Evolutionary conservation across 2,329 filamentous ascomycete species (phyloP).

Genomic region (Verticillium albo-atrum): DNA sequence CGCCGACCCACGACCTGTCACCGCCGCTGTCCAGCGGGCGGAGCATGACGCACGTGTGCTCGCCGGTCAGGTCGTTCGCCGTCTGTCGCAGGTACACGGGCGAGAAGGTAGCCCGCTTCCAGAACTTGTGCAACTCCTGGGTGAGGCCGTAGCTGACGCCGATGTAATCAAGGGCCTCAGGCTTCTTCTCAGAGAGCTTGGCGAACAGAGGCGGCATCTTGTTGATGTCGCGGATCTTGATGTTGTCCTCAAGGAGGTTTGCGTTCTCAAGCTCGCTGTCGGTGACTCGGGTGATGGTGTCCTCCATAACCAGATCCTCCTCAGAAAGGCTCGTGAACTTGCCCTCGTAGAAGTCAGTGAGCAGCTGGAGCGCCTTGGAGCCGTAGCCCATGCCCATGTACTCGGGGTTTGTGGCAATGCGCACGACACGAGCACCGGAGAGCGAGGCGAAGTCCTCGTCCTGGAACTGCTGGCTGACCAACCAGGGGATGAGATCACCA

Average conservation of each 20-base stretch:
- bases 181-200: constrained; percentile 76
- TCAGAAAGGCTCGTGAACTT: constrained; percentile 85
- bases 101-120: constrained; percentile 82
- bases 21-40: constrained; percentile 64
- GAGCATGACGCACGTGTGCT: constrained; percentile 98
- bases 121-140: constrained; percentile 85
- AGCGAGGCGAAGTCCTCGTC: constrained; percentile 93
- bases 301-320: constrained; percentile 43
- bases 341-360: constrained; percentile 91
- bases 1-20: constrained; percentile 80
- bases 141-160: constrained; percentile 96
- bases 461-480: constrained; percentile 96
- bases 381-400: constrained; percentile 93
- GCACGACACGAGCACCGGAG: constrained; percentile 85
- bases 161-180: constrained; percentile 81
- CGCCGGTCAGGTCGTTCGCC: constrained; percentile 90
- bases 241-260: constrained; percentile 77
- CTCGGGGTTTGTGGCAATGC: constrained; percentile 95
- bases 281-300: constrained; percentile 71
- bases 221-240: constrained; percentile 83
- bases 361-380: constrained; percentile 77
- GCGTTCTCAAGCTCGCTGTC: constrained; percentile 75
- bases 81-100: constrained; percentile 95
- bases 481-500: constrained; percentile 94
- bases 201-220: constrained; percentile 93